Evolutionary conservation across 1,284 basidiomycete genomes (phyloP), one percentile per base, ranked within the genome.

Genomic region (Rhizoctonia solani): DNA sequence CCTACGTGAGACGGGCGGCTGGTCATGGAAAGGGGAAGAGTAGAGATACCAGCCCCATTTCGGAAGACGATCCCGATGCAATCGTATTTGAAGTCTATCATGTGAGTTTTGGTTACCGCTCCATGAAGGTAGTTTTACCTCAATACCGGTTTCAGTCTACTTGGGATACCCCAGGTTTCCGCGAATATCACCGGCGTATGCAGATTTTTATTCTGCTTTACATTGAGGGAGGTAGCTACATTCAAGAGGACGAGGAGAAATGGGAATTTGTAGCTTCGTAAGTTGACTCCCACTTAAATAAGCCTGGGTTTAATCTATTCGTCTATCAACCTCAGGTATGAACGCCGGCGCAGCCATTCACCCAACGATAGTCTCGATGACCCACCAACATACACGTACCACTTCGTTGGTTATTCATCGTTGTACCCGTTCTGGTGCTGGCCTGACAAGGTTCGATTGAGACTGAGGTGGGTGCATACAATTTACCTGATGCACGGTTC

Each of bases 191-290:
- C 74, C 84, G 90, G n/a, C 82, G 87, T 65, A 97, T 97, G 90
- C 96, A 98, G 78, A 76, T 98, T 63, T 98, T 98, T 75, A 92
- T 97, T 68, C 78, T 97, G 46, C 81, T 99, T 6, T 98, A 93
- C 78, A 96, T 99, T 74, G 96, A 99, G 76, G 97, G 87, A 5
- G 95, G 94, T 4, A 93, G 90, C 29, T 98, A 95, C 77, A 92
- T 99, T 70, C 86, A 90, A 71, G 93, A 95, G 73, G 90, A 89
- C 25, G 91, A 95, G 75, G 90, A 94, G 44, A 81, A 82, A 4
- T 97, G 93, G 92, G 92, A 97, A 74, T 95, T 95, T 76, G 82
- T 86, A 50, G 80, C 90, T 1, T 75, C 94, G 88, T 92, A 73
- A 70, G 90, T 83, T 29, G 27, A n/a, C 47, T 37, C 8, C 21